A percentile compares a stretch with the other conserved stretches of the same genome.
These are phyloP conservation scores for Ephemerocybe angulata DNA, from an alignment of 768 basidiomycete genomes.

Conservation along the genomic window DNA sequence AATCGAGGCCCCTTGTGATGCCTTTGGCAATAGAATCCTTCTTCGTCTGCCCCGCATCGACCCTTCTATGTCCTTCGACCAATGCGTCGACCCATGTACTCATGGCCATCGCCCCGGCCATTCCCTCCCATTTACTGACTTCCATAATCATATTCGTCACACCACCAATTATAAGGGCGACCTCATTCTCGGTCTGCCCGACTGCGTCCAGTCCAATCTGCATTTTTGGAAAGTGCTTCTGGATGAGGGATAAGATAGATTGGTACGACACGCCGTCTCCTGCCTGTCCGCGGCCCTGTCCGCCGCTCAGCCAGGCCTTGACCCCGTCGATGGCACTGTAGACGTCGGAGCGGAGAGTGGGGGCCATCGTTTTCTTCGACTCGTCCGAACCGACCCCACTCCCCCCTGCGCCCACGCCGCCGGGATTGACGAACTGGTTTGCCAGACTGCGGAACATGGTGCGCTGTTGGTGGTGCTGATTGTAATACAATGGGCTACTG, in stretches of 20 bases:
- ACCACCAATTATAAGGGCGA: slow-evolving; percentile 47
- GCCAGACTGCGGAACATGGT: slow-evolving; percentile 47
- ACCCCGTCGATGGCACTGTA: slow-evolving; percentile 45
- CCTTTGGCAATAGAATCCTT: slow-evolving; percentile 45
- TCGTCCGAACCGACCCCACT: background rate
- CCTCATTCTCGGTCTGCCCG: slow-evolving; percentile 45
- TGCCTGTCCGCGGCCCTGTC: slow-evolving; percentile 37
- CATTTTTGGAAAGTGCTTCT: slow-evolving; percentile 47
- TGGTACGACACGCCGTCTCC: slow-evolving; percentile 53
- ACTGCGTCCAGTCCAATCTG: slow-evolving; percentile 44
- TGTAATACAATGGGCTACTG: too few species aligned
- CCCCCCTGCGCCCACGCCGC: slow-evolving; percentile 25
- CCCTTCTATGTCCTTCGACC: slow-evolving; percentile 38
- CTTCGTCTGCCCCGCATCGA: slow-evolving; percentile 22
- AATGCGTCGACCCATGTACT: slow-evolving; percentile 51
- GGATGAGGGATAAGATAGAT: slow-evolving; percentile 39
- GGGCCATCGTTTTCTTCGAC: slow-evolving; percentile 43
- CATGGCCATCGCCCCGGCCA: slow-evolving; percentile 55
- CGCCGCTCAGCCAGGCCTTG: slow-evolving; percentile 44
- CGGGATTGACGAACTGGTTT: slow-evolving; percentile 35
- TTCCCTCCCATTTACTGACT: slow-evolving; percentile 53
- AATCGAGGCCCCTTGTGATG: slow-evolving; percentile 49
- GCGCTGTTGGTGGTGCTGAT: slow-evolving; percentile 11
- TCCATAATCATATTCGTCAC: slow-evolving; percentile 53
- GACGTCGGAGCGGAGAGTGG: slow-evolving; percentile 48